phyloP scores from a whole-genome alignment of 768 basidiomycete genomes.

The Naganishia antarctica region DNA sequence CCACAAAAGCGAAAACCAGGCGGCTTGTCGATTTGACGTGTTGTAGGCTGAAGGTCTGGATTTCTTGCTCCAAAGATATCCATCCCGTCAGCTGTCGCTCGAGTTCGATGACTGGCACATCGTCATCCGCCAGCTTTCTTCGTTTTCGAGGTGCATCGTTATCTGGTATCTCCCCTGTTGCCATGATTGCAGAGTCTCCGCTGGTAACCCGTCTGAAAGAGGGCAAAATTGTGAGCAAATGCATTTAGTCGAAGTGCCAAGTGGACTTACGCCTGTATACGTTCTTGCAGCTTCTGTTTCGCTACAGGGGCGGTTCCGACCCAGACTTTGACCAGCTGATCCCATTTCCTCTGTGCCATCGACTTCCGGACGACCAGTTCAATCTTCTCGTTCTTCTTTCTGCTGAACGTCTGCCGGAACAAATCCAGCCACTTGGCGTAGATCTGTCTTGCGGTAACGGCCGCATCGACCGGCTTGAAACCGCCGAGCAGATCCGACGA shows the following conservation, averaged over 20 bases:
- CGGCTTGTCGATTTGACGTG: conserved; percentile 78
- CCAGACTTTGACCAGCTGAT: conserved; percentile 75
- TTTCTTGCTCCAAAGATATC: conserved; percentile 62
- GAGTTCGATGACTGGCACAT: conserved; percentile 20
- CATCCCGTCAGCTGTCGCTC: conserved; percentile 53
- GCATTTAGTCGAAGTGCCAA: not conserved
- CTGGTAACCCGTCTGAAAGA: not conserved
- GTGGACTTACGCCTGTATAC: conserved; percentile 29
- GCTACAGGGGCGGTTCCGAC: conserved; percentile 49
- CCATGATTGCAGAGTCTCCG: not conserved
- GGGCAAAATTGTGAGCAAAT: not conserved
- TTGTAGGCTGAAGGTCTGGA: conserved; percentile 78
- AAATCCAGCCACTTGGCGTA: conserved; percentile 71
- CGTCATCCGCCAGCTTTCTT: conserved; percentile 58
- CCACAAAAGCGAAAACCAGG: conserved; percentile 89
- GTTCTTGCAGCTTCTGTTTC: conserved; percentile 53
- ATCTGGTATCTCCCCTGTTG: conserved; percentile 12
- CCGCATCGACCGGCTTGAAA: conserved; percentile 89
- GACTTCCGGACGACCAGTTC: conserved; percentile 76
- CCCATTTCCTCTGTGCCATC: conserved; percentile 78
- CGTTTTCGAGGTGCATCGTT: conserved; percentile 49
- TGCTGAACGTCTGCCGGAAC: conserved; percentile 81
- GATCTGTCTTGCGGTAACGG: conserved; percentile 65
- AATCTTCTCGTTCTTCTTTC: conserved; percentile 80
- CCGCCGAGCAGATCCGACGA: conserved; percentile 89